Evolutionary conservation across 2,329 filamentous ascomycete genomes (phyloP), one percentile per base, ranked within the genome.

Genomic region (Penicillium brevicompactum): DNA sequence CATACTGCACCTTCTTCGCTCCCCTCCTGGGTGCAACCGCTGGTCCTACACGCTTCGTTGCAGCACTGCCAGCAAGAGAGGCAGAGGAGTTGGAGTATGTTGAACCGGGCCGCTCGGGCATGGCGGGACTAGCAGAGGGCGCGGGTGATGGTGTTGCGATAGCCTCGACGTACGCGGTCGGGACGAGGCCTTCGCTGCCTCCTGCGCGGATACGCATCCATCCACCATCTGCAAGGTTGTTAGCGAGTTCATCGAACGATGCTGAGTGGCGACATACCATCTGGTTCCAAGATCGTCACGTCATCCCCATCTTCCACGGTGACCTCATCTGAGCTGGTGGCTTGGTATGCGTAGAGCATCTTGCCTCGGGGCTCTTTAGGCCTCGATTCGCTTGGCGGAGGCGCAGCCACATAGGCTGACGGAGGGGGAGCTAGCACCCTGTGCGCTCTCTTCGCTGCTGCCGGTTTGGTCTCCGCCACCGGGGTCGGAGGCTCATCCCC

Each of bases 1-100:
- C 93, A 67, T 97, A 96, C 69, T 89, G 91, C 34, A 97, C 81
- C 73, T 96, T 96, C 84, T 96, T 97, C 4, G 92, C 92, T 13
- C 92, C 92, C 9, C 92, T 86, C 63, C 88, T 88, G 4, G 94
- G 94, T 13, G 94, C 94, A 4, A 99, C 94, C 0, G 88, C 92
- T 0, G 92, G 92, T 0, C 92, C 92, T 72, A 95, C 92, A 75
- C 95, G 96, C 79, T 92, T 96, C 38, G 72, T 68, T 3, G 77
- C 75, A 7, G 78, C 74, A 55, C 80, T 83, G 49, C 80, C 81
- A 1, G 80, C 78, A 10, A 91, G 77, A 0, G 89, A 92, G 4
- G 86, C 86, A 3, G 86, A 86, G 8, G 89, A 92, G 61, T 86
- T 91, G 4, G 92, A 95, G 68, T 91, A 91, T 0, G 85, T 86